phyloP scores from a whole-genome alignment of 306 rosid genomes.

The Pterocarpus santalinus region DNA sequence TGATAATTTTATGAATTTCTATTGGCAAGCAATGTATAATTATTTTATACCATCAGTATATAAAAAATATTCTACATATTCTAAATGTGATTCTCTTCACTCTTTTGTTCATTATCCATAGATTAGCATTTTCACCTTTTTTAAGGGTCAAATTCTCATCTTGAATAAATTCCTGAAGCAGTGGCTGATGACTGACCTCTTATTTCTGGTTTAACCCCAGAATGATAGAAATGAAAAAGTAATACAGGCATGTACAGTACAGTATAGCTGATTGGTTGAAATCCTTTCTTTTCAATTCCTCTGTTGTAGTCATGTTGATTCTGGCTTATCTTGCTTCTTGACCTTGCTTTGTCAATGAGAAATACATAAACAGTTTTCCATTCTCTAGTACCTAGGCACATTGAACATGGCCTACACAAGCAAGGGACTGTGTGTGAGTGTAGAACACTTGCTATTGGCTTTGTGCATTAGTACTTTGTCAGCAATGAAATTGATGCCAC shows the following conservation, averaged over 20 bases:
- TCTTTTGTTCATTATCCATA: background rate
- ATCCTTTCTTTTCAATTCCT: slow-evolving; percentile 25
- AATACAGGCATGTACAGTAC: slow-evolving; percentile 3
- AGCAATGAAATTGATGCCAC: slow-evolving; percentile 43
- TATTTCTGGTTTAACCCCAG: slow-evolving; percentile 11
- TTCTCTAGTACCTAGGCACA: slow-evolving; percentile 3
- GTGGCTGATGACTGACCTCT: slow-evolving; percentile 31
- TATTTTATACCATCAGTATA: too few species aligned
- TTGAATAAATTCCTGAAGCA: slow-evolving; percentile 22
- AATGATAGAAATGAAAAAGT: background rate
- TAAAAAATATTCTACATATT: background rate
- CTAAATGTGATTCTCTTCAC: slow-evolving; percentile 13
- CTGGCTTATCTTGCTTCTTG: slow-evolving; percentile 44
- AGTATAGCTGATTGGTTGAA: background rate
- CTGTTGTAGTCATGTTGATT: slow-evolving; percentile 23
- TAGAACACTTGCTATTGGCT: slow-evolving; percentile 7
- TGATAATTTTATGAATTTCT: too few species aligned
- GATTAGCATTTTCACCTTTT: slow-evolving; percentile 20
- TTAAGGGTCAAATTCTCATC: slow-evolving; percentile 29
- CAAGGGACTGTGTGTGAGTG: background rate
- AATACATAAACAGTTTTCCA: background rate
- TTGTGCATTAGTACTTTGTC: slow-evolving; percentile 16
- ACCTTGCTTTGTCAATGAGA: slow-evolving; percentile 31
- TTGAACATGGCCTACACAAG: background rate
- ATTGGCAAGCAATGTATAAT: too few species aligned